These are phyloP conservation scores for Rhazya stricta DNA, from an alignment of 257 asterid genomes.

Conservation along the genomic window DNA sequence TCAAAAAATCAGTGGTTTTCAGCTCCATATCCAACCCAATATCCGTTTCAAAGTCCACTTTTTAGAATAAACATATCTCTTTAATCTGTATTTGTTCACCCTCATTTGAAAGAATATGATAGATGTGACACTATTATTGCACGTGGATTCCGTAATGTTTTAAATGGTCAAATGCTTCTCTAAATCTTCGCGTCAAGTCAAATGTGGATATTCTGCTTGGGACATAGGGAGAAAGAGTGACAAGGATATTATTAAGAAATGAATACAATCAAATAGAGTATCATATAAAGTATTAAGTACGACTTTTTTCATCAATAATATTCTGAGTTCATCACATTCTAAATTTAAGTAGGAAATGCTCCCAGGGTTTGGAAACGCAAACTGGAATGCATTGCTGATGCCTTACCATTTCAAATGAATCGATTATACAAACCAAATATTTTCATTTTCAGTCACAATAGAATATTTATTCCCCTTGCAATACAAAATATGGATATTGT, in stretches of 20 bases:
- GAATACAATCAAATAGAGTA: neutral
- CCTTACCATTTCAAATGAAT: neutral
- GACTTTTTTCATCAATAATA: neutral
- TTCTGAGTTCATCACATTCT: too few relatives aligned
- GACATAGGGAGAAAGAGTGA: neutral
- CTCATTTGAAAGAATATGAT: neutral
- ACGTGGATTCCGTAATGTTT: neutral
- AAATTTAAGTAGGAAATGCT: neutral
- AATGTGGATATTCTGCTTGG: neutral
- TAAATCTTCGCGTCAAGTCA: neutral
- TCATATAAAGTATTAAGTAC: neutral
- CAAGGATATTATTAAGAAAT: neutral
- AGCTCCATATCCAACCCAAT: neutral
- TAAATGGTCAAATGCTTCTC: neutral
- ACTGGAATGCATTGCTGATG: neutral
- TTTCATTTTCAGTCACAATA: neutral
- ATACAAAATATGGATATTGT: neutral
- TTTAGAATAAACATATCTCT: neutral
- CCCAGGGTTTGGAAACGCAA: neutral
- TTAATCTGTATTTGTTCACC: neutral
- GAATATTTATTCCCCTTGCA: neutral
- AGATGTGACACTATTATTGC: neutral
- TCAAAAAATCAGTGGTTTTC: neutral
- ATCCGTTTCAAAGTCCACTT: neutral
- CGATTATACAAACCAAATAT: neutral